Evolutionary conservation across 495 filamentous ascomycete species (phyloP), one percentile per base, ranked within the genome.

Genomic region (Penicillium pulvis): DNA sequence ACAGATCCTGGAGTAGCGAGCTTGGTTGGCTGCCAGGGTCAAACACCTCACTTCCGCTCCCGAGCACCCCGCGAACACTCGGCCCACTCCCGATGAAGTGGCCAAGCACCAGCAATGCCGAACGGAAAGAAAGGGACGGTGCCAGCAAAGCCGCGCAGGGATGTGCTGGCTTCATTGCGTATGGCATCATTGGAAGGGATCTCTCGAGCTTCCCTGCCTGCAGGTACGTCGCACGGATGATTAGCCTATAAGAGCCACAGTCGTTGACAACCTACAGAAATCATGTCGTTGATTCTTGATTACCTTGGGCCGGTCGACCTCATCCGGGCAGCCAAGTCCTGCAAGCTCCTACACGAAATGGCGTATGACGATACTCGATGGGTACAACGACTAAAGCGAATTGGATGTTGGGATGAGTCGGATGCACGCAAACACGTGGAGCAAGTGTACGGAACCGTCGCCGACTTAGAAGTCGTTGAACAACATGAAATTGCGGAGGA

Each of bases 361-460:
- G 95, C 95, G 11, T 98, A 98, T 76, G 95, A 99, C 79, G 94
- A 99, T 71, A 90, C 91, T 19, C 83, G 93, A 76, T 99, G 94
- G 94, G 88, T 97, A 47, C 86, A 89, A 54, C 83, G 86, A 58
- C 74, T 99, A 33, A 85, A 88, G 65, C 81, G 79, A 30, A 96
- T 99, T 84, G 91, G 88, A 6, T 88, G 90, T 63, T 99, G 95
- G 95, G 89, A 93, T 67, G 95, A 99, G 68, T 69, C 74, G 6
- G 94, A 96, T 67, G 94, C 94, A 0, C 81, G 93, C 51, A 83
- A 81, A 65, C 77, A 89, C 59, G 87, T 89, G 28, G 94, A 97
- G 59, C 85, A 90, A 23, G 81, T 83, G 2, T 83, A 91, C 75
- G 81, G 80, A 59, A 83, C 85, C 56, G 87, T 87, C 57, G 76